A percentile compares a stretch with the other conserved stretches of the same genome.
Conservation (phyloP, 768 basidiomycete genomes). For the Mycena floridula region DNA sequence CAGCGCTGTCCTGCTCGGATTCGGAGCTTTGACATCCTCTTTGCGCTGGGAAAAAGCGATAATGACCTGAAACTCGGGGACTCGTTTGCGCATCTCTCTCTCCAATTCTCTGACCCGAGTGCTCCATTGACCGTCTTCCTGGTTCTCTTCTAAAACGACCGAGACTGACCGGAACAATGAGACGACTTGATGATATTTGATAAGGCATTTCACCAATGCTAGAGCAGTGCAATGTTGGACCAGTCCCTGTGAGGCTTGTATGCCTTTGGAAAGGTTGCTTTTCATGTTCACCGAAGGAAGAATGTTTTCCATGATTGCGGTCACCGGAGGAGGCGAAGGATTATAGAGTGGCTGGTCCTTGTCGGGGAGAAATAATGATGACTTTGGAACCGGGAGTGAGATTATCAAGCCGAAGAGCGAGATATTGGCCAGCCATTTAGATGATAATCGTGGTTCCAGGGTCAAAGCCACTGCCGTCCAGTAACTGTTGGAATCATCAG, state of each 20-base stretch:
- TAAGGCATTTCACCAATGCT: slow-evolving; percentile 66
- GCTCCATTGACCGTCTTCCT: slow-evolving; percentile 68
- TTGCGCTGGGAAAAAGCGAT: slow-evolving; percentile 75
- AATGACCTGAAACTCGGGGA: slow-evolving; percentile 85
- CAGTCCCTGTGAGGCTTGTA: slow-evolving; percentile 61
- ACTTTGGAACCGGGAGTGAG: slow-evolving; percentile 63
- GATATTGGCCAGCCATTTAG: slow-evolving; percentile 89
- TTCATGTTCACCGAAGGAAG: slow-evolving; percentile 68
- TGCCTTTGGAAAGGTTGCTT: slow-evolving; percentile 71
- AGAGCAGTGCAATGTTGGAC: slow-evolving; percentile 86
- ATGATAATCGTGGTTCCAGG: slow-evolving; percentile 80
- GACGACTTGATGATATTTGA: slow-evolving; percentile 59
- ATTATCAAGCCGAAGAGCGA: slow-evolving; percentile 76
- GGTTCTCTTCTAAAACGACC: slow-evolving; percentile 51
- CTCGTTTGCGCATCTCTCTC: slow-evolving; percentile 62
- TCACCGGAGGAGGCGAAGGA: slow-evolving; percentile 59
- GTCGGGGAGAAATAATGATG: slow-evolving; percentile 51
- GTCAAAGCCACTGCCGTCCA: slow-evolving; percentile 67
- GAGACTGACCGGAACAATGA: slow-evolving; percentile 42
- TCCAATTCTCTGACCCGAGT: slow-evolving; percentile 62
- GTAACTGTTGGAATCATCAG: slow-evolving; percentile 41
- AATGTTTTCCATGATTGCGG: slow-evolving; percentile 67
- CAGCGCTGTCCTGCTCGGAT: slow-evolving; percentile 45
- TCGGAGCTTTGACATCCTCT: slow-evolving; percentile 11
- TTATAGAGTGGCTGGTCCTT: slow-evolving; percentile 4